Conservation (phyloP, 2,329 filamentous ascomycete species). For the Talaromyces verruculosus region DNA sequence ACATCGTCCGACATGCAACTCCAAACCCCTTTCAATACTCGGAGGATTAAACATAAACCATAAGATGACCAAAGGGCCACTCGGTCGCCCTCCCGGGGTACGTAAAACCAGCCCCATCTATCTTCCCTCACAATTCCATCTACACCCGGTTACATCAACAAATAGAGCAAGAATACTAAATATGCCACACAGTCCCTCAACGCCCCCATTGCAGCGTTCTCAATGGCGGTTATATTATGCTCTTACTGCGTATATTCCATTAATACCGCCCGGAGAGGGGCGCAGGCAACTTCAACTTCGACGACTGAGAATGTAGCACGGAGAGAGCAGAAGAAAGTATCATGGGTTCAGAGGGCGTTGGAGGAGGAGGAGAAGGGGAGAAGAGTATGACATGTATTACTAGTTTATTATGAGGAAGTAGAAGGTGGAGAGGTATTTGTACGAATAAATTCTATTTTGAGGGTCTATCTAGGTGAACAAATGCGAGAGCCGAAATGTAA, state of each 20-base stretch:
- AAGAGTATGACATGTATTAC: not conserved
- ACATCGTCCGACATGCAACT: not conserved
- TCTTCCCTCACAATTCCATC: not conserved
- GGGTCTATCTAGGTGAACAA: not conserved
- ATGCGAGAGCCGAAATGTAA: not conserved
- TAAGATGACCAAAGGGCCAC: not conserved
- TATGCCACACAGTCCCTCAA: not conserved
- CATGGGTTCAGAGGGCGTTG: slow-evolving; percentile 5
- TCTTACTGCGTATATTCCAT: slow-evolving; percentile 8
- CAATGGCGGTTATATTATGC: slow-evolving; percentile 5
- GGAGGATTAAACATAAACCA: not conserved
- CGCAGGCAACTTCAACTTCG: not conserved
- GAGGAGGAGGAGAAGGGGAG: not conserved
- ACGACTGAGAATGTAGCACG: not conserved
- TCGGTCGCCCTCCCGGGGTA: slow-evolving; percentile 12
- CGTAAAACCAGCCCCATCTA: not conserved
- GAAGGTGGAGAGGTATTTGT: not conserved
- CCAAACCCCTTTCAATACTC: not conserved
- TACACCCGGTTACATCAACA: not conserved
- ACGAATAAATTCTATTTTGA: not conserved
- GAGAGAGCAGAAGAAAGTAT: not conserved
- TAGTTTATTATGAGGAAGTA: not conserved
- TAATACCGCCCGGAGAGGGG: not conserved
- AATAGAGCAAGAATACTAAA: not conserved
- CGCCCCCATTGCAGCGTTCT: slow-evolving; percentile 9